Evolutionary conservation across 306 rosid species (phyloP).

Genomic region (Prunus salicina): DNA sequence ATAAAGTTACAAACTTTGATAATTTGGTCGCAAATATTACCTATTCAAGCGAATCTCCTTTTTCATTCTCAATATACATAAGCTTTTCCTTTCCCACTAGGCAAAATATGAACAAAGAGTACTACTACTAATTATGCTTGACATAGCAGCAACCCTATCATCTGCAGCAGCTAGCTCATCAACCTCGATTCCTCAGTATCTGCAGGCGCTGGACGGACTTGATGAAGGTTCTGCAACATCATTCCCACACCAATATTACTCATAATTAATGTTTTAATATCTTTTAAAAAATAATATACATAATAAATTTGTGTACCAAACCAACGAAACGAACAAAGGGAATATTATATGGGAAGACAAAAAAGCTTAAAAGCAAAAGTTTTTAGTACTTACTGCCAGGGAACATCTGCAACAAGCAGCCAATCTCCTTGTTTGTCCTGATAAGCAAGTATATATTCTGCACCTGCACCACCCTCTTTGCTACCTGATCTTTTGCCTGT

Average conservation of each 20-base stretch:
- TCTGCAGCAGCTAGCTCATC: background rate
- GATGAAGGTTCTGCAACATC: conserved; percentile 33
- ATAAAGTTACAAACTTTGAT: no score
- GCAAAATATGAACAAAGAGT: no score
- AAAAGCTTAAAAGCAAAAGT: background rate
- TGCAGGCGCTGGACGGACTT: conserved; percentile 43
- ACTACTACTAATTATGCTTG: no score
- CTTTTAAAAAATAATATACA: no score
- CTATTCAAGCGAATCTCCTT: no score
- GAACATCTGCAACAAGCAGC: conserved; percentile 62
- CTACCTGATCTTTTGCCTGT: background rate
- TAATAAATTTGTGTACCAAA: no score
- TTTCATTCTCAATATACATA: no score
- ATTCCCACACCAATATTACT: background rate
- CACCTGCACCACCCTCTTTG: conserved; percentile 17
- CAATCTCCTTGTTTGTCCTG: conserved; percentile 68
- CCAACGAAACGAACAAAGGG: no score
- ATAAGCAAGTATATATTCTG: conserved; percentile 47
- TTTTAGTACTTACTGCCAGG: conserved; percentile 63
- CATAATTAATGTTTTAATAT: no score
- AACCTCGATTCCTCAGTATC: conserved; percentile 23
- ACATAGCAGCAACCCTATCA: background rate
- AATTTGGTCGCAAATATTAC: no score
- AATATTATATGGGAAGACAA: background rate
- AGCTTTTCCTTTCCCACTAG: no score